Evolutionary conservation across 495 filamentous ascomycete species (phyloP), one percentile per base, ranked within the genome.

Genomic region (Monascus purpureus): DNA sequence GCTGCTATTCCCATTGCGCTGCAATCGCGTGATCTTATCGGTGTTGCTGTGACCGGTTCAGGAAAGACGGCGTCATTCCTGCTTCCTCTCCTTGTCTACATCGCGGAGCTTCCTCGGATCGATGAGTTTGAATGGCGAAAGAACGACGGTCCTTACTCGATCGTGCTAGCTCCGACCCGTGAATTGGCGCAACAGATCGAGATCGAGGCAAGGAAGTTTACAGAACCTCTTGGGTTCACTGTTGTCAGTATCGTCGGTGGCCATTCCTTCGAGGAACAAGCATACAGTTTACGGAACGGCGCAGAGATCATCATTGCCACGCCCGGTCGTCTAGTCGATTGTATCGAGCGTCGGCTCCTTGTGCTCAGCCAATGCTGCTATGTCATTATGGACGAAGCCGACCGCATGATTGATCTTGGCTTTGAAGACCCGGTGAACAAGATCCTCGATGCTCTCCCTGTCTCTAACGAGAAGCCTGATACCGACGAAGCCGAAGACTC

Each of bases 301-400:
- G 92, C 90, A 6, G 92, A 99, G 53, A 95, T 99, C 50, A 92
- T 99, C 48, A 94, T 99, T 41, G 90, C 90, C 23, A 99, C 90
- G 0, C 92, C 92, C 0, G 90, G 90, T 60, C 86, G 90, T 73
- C 69, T 99, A 0, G 82, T 96, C 17, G 90, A 99, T 59, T 95
- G 84, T 53, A 86, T 99, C 36, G 90, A 99, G 56, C 72, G 92
- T 17, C 77, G 92, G 8, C 72, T 96, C 8, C 63, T 96, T 0
- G 90, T 99, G 5, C 73, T 99, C 17, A 74, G 74, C 9, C 92
- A 96, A 54, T 96, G 92, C 50, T 95, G 88, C 63, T 99, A 99
- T 59, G 75, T 96, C 31, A 94, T 99, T 53, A 82, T 84, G 78
- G 90, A 99, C 57, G 90, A 99, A 73, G 90, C 90, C 29, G 90